Conservation (phyloP, 257 asterid species). For the Anisodus acutangulus region DNA sequence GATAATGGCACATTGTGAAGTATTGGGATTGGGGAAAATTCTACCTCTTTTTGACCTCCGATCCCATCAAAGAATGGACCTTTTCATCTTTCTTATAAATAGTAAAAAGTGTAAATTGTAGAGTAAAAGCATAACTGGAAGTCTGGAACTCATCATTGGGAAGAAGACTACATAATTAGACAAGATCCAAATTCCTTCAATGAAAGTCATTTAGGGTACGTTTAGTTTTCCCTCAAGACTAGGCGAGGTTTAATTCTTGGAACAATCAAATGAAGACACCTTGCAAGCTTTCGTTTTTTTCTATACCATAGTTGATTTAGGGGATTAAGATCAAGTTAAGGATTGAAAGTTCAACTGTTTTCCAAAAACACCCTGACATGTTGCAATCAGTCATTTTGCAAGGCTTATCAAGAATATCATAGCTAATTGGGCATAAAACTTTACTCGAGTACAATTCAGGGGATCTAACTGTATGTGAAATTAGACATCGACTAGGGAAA, state of each 20-base stretch:
- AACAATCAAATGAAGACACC: slow-evolving; percentile 26
- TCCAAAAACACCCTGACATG: background rate
- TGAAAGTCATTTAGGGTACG: slow-evolving; percentile 7
- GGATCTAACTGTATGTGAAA: slow-evolving; percentile 16
- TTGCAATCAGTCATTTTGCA: slow-evolving; percentile 19
- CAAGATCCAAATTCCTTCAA: background rate
- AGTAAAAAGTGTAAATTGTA: background rate
- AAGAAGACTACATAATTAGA: background rate
- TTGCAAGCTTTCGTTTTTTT: slow-evolving; percentile 6
- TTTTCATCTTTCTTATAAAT: background rate
- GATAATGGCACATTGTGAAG: slow-evolving; percentile 4
- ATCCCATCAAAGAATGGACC: background rate
- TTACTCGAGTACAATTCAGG: background rate
- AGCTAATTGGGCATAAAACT: background rate
- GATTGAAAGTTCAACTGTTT: background rate
- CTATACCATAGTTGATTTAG: slow-evolving; percentile 6
- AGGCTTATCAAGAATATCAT: background rate
- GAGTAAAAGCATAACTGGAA: background rate
- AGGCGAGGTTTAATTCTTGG: background rate
- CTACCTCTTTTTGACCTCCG: background rate
- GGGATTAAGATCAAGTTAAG: slow-evolving; percentile 9
- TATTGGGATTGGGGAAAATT: background rate
- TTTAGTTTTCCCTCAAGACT: background rate
- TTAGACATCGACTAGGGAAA: background rate
- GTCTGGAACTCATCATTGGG: background rate